A percentile compares a stretch with the other conserved stretches of the same genome.
phyloP scores from a whole-genome alignment of 1,139 yeast genomes.

The Suhomyces choctaworum region DNA sequence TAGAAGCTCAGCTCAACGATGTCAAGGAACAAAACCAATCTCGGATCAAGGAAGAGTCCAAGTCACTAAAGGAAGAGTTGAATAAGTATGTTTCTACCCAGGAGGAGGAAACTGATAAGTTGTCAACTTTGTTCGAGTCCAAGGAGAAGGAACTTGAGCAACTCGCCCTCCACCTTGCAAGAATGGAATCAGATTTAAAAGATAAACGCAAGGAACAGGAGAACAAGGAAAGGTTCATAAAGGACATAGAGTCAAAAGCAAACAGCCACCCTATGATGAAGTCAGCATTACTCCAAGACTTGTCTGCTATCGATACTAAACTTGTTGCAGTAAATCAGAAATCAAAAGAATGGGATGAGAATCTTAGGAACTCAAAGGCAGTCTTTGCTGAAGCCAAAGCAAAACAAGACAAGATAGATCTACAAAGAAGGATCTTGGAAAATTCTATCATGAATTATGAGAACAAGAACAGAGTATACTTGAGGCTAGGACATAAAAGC shows the following conservation, averaged over 20 bases:
- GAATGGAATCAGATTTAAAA: slow-evolving; percentile 9
- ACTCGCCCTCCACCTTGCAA: slow-evolving; percentile 7
- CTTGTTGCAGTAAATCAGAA: slow-evolving; percentile 8
- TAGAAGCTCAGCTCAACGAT: slow-evolving; percentile 17
- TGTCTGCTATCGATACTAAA: slow-evolving; percentile 7
- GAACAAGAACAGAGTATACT: slow-evolving; percentile 38
- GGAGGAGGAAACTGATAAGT: slow-evolving; percentile 18
- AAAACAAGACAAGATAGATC: slow-evolving; percentile 25
- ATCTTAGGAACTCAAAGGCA: slow-evolving; percentile 8
- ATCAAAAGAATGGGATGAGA: slow-evolving; percentile 15
- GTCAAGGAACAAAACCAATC: slow-evolving; percentile 15
- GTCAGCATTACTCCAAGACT: slow-evolving; percentile 4
- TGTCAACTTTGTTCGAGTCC: slow-evolving; percentile 17
- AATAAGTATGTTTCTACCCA: slow-evolving; percentile 18
- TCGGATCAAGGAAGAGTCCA: slow-evolving; percentile 19
- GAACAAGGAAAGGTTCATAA: slow-evolving; percentile 10
- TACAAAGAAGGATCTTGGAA: slow-evolving; percentile 45
- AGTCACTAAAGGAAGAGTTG: slow-evolving; percentile 22
- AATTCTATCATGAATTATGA: slow-evolving; percentile 53
- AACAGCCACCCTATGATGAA: slow-evolving; percentile 17
- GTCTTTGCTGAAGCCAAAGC: slow-evolving; percentile 14
- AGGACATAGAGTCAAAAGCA: slow-evolving; percentile 17
- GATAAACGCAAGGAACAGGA: slow-evolving; percentile 3
- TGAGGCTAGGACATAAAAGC: background rate
- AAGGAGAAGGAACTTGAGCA: slow-evolving; percentile 14